phyloP scores from a whole-genome alignment of 108 stramenopile genomes.

The Pseudonitzschia delicatissima region DNA sequence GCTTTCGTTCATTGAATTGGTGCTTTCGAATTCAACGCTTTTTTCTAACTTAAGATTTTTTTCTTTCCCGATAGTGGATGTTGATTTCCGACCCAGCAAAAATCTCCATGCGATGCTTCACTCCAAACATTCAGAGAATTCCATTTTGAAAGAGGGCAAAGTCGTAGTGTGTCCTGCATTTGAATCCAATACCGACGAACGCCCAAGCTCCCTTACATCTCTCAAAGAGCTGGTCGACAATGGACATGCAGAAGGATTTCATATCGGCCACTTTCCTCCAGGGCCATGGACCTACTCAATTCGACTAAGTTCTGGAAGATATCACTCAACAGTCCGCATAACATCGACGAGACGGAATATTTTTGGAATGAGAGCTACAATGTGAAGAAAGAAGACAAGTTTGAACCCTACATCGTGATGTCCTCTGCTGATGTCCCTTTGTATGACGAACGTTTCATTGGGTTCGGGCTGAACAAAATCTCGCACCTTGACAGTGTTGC shows the following conservation, averaged over 20 bases:
- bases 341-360: no score
- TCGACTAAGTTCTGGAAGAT: background rate
- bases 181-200: background rate
- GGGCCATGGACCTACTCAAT: background rate
- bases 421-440: background rate
- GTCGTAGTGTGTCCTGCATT: background rate
- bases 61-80: no score
- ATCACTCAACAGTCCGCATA: background rate
- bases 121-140: background rate
- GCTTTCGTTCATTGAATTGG: no score
- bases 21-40: no score
- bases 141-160: background rate
- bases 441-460: background rate
- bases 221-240: background rate
- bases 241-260: background rate
- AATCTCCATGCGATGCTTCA: background rate
- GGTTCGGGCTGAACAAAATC: background rate
- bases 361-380: background rate
- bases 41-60: no score
- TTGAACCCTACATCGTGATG: background rate
- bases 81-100: background rate
- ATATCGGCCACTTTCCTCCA: background rate
- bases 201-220: background rate
- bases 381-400: background rate
- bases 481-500: background rate